phyloP scores from a whole-genome alignment of 345 rosid species.

The Lagerstroemia speciosa region DNA sequence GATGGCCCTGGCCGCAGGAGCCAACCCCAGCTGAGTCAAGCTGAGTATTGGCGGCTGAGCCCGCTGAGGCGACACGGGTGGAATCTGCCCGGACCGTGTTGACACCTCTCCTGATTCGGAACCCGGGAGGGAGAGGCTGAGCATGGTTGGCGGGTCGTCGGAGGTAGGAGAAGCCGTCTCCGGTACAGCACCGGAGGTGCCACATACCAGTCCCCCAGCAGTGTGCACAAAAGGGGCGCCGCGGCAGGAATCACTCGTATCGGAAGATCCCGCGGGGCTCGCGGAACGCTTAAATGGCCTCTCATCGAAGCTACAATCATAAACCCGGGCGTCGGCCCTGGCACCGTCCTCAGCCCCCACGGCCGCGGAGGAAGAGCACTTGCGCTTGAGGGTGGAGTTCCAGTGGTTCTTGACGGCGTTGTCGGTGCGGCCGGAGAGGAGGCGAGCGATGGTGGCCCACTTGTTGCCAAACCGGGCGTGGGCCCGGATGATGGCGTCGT shows the following conservation, averaged over 20 bases:
- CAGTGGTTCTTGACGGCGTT: no score
- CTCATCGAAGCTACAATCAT: slow-evolving; percentile 41
- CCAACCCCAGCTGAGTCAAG: no score
- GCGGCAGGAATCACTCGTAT: slow-evolving; percentile 36
- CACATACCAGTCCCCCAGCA: no score
- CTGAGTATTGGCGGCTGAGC: no score
- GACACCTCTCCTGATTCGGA: slow-evolving; percentile 16
- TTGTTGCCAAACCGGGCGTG: slow-evolving; percentile 83
- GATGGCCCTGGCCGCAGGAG: not conserved
- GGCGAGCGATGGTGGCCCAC: no score
- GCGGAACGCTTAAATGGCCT: slow-evolving; percentile 70
- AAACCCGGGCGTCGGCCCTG: slow-evolving; percentile 25
- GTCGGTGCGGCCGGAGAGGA: no score
- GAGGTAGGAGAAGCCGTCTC: slow-evolving; percentile 14
- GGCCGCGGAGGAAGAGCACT: slow-evolving; percentile 44
- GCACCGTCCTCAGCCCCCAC: no score
- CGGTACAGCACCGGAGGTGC: slow-evolving; percentile 20
- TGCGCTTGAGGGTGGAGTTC: no score
- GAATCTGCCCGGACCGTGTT: no score
- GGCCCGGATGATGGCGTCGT: slow-evolving; percentile 67
- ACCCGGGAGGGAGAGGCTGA: slow-evolving; percentile 38
- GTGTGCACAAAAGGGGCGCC: slow-evolving; percentile 28
- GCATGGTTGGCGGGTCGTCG: slow-evolving; percentile 29
- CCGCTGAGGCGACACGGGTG: no score
- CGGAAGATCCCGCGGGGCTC: slow-evolving; percentile 40